phyloP scores from a whole-genome alignment of 768 basidiomycete genomes.

The Crepidotus variabilis region DNA sequence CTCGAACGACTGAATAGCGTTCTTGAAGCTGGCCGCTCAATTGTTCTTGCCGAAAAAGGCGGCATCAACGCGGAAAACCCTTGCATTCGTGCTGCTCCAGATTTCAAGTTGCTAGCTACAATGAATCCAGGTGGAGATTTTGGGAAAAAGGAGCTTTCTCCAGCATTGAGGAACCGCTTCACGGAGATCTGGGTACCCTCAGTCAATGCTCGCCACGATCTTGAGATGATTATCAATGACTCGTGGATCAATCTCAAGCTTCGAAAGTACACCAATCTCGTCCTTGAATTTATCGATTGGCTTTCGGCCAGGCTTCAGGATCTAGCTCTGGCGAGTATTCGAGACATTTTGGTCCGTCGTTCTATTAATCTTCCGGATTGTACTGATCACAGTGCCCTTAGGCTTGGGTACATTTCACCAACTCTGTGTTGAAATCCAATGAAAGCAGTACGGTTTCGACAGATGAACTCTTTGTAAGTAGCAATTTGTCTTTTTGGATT shows the following conservation, averaged over 20 bases:
- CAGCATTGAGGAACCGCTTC: slow-evolving; percentile 94
- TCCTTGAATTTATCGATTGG: slow-evolving; percentile 85
- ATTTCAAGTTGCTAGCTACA: slow-evolving; percentile 90
- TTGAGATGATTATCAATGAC: slow-evolving; percentile 70
- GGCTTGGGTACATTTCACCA: slow-evolving; percentile 94
- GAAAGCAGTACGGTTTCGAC: slow-evolving; percentile 28
- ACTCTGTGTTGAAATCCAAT: slow-evolving; percentile 42
- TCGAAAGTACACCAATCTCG: slow-evolving; percentile 46
- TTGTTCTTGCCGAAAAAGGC: slow-evolving; percentile 91
- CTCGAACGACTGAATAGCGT: slow-evolving; percentile 96
- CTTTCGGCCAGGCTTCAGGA: slow-evolving; percentile 59
- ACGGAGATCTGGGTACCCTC: slow-evolving; percentile 99
- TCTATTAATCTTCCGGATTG: not conserved
- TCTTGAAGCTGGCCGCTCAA: slow-evolving; percentile 83
- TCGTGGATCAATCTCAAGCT: slow-evolving; percentile 63
- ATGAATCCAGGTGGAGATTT: slow-evolving; percentile 99
- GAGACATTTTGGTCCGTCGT: slow-evolving; percentile 79
- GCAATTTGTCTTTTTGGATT: not conserved
- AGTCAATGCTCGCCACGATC: slow-evolving; percentile 67
- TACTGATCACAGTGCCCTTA: slow-evolving; percentile 24
- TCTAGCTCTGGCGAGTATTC: slow-evolving; percentile 64
- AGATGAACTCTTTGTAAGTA: slow-evolving; percentile 65
- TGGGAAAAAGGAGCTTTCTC: slow-evolving; percentile 97
- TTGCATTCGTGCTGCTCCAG: slow-evolving; percentile 55
- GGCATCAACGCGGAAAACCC: slow-evolving; percentile 69